Percentiles rank a stretch among this genome's conserved stretches.
Evolutionary conservation across 768 basidiomycete species (phyloP).

Genomic region (Fomitopsis serialis): DNA sequence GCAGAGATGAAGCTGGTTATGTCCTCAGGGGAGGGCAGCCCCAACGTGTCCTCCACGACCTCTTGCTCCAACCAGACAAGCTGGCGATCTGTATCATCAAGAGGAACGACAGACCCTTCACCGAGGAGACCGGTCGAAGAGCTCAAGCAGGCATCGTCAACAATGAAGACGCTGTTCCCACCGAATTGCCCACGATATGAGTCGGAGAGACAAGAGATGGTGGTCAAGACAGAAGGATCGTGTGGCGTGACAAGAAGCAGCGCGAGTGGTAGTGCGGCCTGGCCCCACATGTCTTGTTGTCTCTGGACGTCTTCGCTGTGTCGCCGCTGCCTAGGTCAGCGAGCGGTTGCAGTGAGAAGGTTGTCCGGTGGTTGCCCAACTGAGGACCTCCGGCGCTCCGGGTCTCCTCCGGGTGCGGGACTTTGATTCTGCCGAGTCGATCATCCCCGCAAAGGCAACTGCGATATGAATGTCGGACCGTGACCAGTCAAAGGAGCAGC

Average conservation of each 20-base stretch:
- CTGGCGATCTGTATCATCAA: constrained; percentile 1
- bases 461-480: no score
- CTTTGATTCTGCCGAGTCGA: no score
- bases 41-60: constrained; percentile 41
- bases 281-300: constrained; percentile 9
- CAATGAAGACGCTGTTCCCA: constrained; percentile 44
- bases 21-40: constrained; percentile 22
- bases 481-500: no score
- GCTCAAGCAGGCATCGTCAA: constrained; percentile 36
- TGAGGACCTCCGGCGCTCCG: no score
- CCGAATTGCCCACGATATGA: constrained; percentile 55
- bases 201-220: constrained; percentile 38
- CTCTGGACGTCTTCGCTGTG: no score
- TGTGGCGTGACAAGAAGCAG: constrained; percentile 41
- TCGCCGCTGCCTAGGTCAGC: no score
- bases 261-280: constrained; percentile 9
- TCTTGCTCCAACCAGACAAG: constrained; percentile 61
- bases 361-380: no score
- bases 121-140: constrained; percentile 15
- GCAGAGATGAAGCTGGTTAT: constrained; percentile 7
- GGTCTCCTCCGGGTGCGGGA: no score
- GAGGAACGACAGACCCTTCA: constrained; percentile 22
- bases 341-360: no score
- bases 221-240: constrained; percentile 30
- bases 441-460: no score